phyloP scores from a whole-genome alignment of 129 eudicot species.

The Scalesia atractyloides region DNA sequence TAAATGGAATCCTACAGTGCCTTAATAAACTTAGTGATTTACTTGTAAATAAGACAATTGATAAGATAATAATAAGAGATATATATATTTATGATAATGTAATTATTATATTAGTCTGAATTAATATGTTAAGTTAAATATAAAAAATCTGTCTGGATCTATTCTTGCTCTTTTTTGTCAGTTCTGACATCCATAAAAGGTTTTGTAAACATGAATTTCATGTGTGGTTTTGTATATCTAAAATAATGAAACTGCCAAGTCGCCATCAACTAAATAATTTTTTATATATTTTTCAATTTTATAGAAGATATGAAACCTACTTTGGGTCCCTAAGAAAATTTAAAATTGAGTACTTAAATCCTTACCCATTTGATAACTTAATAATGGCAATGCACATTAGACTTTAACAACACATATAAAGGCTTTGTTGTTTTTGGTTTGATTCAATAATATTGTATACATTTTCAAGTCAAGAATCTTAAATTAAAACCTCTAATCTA shows the following conservation, averaged over 20 bases:
- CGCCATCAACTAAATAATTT: not conserved
- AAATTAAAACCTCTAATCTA: not conserved
- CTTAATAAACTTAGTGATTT: too few species aligned
- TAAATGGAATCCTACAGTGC: too few species aligned
- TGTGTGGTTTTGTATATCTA: not conserved
- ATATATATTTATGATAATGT: too few species aligned
- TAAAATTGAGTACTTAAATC: not conserved
- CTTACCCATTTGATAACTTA: too few species aligned
- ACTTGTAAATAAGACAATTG: too few species aligned
- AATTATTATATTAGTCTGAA: too few species aligned
- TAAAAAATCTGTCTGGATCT: not conserved
- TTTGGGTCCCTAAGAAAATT: not conserved
- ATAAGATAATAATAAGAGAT: too few species aligned
- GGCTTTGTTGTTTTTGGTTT: too few species aligned
- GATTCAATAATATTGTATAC: too few species aligned
- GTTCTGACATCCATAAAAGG: slow-evolving; percentile 2
- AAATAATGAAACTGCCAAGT: not conserved
- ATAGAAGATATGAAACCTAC: not conserved
- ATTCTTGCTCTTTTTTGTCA: not conserved
- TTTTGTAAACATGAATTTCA: slow-evolving; percentile 15
- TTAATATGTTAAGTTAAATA: too few species aligned
- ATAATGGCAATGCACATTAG: too few species aligned
- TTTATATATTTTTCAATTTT: not conserved
- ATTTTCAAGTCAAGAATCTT: not conserved
- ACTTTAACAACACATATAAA: too few species aligned